phyloP scores from a whole-genome alignment of 164 flowering plant species.

The Stephania yunnanensis region DNA sequence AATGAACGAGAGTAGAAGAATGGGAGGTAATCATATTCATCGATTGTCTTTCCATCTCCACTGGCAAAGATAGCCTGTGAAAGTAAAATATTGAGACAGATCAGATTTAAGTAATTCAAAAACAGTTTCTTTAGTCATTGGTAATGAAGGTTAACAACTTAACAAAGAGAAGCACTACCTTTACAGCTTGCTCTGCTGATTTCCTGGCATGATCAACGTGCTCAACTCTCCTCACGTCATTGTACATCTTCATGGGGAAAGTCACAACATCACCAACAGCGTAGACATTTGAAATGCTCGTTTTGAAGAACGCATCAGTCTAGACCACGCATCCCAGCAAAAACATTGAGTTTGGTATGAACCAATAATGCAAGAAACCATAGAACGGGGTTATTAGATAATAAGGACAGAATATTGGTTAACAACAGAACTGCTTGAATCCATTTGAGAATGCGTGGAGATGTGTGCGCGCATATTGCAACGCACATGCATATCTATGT shows the following conservation, averaged over 20 bases:
- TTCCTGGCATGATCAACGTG: constrained; percentile 99
- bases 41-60: constrained; percentile 67
- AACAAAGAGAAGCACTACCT: constrained; percentile 37
- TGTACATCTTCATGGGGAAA: constrained; percentile 86
- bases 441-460: too few relatives aligned
- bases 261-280: constrained; percentile 98
- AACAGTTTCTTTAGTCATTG: not conserved
- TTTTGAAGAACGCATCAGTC: constrained; percentile 89
- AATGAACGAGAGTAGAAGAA: constrained; percentile 92
- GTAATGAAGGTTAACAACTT: not conserved
- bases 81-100: not conserved
- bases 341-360: not conserved
- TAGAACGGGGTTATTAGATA: too few relatives aligned
- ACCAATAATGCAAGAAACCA: not conserved
- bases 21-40: constrained; percentile 90
- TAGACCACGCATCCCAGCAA: constrained; percentile 27
- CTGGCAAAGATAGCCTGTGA: constrained; percentile 78
- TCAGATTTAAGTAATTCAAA: too few relatives aligned
- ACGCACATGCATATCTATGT: too few relatives aligned
- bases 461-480: too few relatives aligned
- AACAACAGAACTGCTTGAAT: too few relatives aligned
- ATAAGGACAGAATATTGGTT: too few relatives aligned
- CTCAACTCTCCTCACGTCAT: constrained; percentile 87
- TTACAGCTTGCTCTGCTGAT: constrained; percentile 99
- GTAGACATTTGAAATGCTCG: constrained; percentile 82